Base-by-base conservation (phyloP, 164 flowering plant species). In the Liriodendron chinense region DNA sequence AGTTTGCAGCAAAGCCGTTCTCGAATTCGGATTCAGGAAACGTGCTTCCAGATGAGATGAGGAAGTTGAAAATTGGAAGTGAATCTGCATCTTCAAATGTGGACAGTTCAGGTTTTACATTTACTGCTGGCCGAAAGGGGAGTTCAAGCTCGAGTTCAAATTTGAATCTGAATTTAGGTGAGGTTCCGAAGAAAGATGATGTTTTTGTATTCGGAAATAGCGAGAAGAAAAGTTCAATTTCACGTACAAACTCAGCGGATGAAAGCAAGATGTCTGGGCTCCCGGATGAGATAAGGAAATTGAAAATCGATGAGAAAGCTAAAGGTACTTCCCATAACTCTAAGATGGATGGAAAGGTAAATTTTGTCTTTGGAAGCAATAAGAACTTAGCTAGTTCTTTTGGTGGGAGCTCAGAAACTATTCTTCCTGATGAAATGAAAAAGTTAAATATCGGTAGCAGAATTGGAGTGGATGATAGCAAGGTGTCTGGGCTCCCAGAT, bases 271-370 rank as follows among this genome's bases (percentile, higher is more conserved):
- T 16, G 18, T 53, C 79, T 3, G 66, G 26, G 25, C 83, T 88
- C 47, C 80, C 79, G 0, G 81, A 80, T 59, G 85, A 82, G 26
- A 71, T 86, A 78, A 82, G 79, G 76, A 85, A 83, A 75, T 74
- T 86, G 82, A 76, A 83, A 47, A 74, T 83, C 64, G 78, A 43
- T 24, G 64, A 6, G 24, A 49, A 34, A 68, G 43, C 70, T 20
- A 68, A 23, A 14, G 7, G 3, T 49, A 25, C 47, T 7, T 49
- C 1, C 28, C 47, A 67, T 4, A 24, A 5, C 72, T 50, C 16
- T 48, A 48, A 24, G 49, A 47, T 53, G 28, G 59, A 53, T 8
- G 72, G 25, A 62, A 72, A 53, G 25, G 59, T 21, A 12, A 78
- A 8, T 69, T 78, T 77, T 76, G 80, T 71, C 16, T 82, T 78